A percentile compares a stretch with the other conserved stretches of the same genome.
These are phyloP conservation scores for Marchantia polymorpha DNA, from an alignment of 225 moss, liverwort and hornwort genomes.

Conservation along the genomic window DNA sequence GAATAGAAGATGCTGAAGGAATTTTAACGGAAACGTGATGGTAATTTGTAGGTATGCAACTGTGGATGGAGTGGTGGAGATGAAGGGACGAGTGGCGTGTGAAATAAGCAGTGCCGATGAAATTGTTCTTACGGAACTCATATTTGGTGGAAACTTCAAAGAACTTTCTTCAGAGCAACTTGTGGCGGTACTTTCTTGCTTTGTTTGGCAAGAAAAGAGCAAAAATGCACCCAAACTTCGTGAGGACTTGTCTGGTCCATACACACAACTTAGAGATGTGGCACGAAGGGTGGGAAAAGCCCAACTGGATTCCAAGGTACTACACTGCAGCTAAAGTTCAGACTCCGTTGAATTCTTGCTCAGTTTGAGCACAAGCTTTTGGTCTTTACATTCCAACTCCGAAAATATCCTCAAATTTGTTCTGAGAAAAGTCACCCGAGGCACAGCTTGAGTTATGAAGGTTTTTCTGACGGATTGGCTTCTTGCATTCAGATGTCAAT, in stretches of 20 bases:
- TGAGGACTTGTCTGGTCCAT: constrained; percentile 79
- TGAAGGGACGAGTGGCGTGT: constrained; percentile 95
- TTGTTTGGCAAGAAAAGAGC: constrained; percentile 90
- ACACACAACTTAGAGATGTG: constrained; percentile 77
- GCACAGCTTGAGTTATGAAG: too few relatives aligned
- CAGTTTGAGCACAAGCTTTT: neutral
- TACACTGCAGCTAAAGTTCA: neutral
- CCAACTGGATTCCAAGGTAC: constrained; percentile 92
- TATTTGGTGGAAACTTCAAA: constrained; percentile 79
- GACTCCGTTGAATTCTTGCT: neutral
- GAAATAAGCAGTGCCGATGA: constrained; percentile 97
- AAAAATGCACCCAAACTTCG: constrained; percentile 62
- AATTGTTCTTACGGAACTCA: constrained; percentile 80
- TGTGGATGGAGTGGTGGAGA: constrained; percentile 79
- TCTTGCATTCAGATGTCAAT: constrained; percentile 51
- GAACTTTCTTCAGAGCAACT: constrained; percentile 68
- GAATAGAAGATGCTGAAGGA: too few relatives aligned
- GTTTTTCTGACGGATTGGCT: neutral
- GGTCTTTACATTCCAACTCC: too few relatives aligned
- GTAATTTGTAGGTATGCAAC: constrained; percentile 60
- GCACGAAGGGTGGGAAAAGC: constrained; percentile 81
- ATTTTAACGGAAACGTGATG: too few relatives aligned
- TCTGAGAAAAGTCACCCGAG: too few relatives aligned
- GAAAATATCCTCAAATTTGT: too few relatives aligned
- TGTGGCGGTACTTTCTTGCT: constrained; percentile 85